Conservation (phyloP, 768 basidiomycete genomes). For the Lactarius vividus region DNA sequence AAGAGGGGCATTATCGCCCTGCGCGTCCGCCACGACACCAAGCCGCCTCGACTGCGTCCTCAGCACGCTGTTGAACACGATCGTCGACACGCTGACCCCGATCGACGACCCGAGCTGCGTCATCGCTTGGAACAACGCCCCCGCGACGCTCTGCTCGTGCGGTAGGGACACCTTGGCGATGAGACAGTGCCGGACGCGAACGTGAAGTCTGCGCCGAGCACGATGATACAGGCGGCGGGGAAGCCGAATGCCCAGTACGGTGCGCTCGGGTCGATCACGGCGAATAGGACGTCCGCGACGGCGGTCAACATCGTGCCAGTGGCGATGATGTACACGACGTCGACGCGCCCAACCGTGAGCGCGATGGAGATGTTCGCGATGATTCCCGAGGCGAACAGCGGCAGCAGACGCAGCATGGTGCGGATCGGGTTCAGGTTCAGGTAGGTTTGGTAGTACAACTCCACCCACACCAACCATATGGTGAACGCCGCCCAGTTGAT, state of each 20-base stretch:
- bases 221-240: conserved; percentile 59
- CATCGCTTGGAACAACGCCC: conserved; percentile 77
- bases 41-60: conserved; percentile 33
- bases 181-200: conserved; percentile 69
- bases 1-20: conserved; percentile 34
- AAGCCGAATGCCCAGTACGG: conserved; percentile 78
- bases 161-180: conserved; percentile 64
- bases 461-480: conserved; percentile 52
- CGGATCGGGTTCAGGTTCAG: conserved; percentile 49
- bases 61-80: conserved; percentile 60
- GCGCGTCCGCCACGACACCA: conserved; percentile 35
- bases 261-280: conserved; percentile 53
- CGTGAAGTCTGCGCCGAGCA: conserved; percentile 77
- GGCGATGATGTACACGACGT: conserved; percentile 51
- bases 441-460: conserved; percentile 76
- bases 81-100: conserved; percentile 71
- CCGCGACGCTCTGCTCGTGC: conserved; percentile 73
- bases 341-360: conserved; percentile 51
- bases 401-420: conserved; percentile 64
- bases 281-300: conserved; percentile 60
- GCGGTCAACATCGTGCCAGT: conserved; percentile 59
- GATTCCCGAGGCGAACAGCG: conserved; percentile 69
- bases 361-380: conserved; percentile 66
- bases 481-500: conserved; percentile 59
- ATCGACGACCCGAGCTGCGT: conserved; percentile 71